These are phyloP conservation scores for Aspergillus kassunensis DNA, from an alignment of 495 filamentous ascomycete species.

Conservation along the genomic window DNA sequence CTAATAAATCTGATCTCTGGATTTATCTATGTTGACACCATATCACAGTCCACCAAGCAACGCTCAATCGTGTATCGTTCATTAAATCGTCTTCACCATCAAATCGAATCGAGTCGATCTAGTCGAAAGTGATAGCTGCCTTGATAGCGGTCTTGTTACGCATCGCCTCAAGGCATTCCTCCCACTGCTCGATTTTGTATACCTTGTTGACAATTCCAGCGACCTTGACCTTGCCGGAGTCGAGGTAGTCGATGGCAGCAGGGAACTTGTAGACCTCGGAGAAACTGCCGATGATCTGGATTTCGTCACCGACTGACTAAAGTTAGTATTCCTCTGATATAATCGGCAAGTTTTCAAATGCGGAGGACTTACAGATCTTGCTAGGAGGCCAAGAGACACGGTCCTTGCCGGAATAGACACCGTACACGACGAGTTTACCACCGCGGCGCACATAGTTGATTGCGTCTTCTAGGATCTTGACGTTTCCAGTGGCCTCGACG, in stretches of 20 bases:
- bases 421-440: slow-evolving; percentile 66
- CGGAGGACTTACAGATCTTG: slow-evolving; percentile 54
- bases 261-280: slow-evolving; percentile 72
- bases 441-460: slow-evolving; percentile 65
- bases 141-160: slow-evolving; percentile 67
- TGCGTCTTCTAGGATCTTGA: slow-evolving; percentile 64
- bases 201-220: slow-evolving; percentile 50
- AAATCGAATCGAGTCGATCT: slow-evolving; percentile 14
- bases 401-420: slow-evolving; percentile 58
- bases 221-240: slow-evolving; percentile 61
- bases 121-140: slow-evolving; percentile 67
- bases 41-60: no score
- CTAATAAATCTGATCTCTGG: not conserved
- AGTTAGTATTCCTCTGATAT: slow-evolving; percentile 7
- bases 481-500: slow-evolving; percentile 58
- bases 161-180: slow-evolving; percentile 40
- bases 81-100: slow-evolving; percentile 2
- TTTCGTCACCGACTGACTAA: slow-evolving; percentile 49
- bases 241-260: slow-evolving; percentile 65
- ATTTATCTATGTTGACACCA: no score
- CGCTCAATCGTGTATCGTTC: slow-evolving; percentile 1
- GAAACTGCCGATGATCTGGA: slow-evolving; percentile 67
- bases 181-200: slow-evolving; percentile 47
- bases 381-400: slow-evolving; percentile 62
- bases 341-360: no score